Percentiles rank a stretch among this genome's conserved stretches.
Evolutionary conservation across 2,329 filamentous ascomycete genomes (phyloP).

Genomic region (Penicillium freii): DNA sequence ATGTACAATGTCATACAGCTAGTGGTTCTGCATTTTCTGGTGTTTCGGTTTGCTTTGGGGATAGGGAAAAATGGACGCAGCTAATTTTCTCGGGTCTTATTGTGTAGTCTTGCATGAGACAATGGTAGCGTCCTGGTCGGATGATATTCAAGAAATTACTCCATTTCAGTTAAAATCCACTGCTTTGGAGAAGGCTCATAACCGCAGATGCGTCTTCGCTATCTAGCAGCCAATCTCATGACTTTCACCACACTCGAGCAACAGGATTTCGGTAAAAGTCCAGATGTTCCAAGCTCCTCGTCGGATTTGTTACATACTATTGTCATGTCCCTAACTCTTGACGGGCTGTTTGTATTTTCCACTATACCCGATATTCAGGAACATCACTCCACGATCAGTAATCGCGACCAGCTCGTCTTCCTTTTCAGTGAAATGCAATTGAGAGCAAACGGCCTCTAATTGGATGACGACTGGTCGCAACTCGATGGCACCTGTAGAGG

Average conservation of each 20-base stretch:
- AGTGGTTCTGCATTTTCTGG: conserved; percentile 9
- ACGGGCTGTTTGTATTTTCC: conserved; percentile 19
- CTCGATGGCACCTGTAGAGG: conserved; percentile 24
- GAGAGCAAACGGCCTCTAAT: conserved; percentile 40
- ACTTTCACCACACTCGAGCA: neutral
- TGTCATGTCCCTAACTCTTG: neutral
- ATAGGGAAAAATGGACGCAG: neutral
- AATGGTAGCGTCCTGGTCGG: neutral
- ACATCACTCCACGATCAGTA: conserved; percentile 44
- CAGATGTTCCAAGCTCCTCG: neutral
- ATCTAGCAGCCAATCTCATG: neutral
- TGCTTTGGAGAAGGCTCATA: neutral
- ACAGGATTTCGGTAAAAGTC: too few species aligned
- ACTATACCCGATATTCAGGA: conserved; percentile 36
- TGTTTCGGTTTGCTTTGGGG: neutral
- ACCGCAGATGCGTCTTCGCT: neutral
- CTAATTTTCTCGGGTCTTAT: neutral
- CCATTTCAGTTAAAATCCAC: neutral
- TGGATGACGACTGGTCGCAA: conserved; percentile 36
- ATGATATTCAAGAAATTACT: neutral
- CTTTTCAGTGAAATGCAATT: conserved; percentile 33
- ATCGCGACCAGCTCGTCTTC: conserved; percentile 43
- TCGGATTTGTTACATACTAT: neutral
- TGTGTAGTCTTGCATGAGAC: neutral
- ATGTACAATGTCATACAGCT: conserved; percentile 10